Evolutionary conservation across 202 grass and related monocot species (phyloP).

Genomic region (Brachypodium distachyon): DNA sequence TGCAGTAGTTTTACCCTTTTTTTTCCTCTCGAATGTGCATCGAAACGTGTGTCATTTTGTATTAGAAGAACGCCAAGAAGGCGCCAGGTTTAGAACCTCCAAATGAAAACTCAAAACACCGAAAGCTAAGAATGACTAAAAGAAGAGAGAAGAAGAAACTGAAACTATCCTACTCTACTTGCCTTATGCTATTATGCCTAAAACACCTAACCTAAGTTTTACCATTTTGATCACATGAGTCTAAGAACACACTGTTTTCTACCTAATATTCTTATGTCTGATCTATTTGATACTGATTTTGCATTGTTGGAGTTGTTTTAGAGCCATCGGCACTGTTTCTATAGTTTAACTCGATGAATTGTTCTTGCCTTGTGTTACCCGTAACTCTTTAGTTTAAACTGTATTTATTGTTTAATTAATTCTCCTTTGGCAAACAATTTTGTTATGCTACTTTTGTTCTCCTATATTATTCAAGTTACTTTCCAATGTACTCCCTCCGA

Average conservation of each 20-base stretch:
- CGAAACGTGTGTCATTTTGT: no score
- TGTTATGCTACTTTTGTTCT: not conserved
- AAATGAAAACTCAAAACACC: no score
- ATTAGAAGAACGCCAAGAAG: no score
- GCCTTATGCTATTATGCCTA: no score
- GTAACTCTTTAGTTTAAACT: not conserved
- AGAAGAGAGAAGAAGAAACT: no score
- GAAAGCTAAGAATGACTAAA: no score
- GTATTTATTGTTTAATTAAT: not conserved
- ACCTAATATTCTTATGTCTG: not conserved
- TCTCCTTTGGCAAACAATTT: not conserved
- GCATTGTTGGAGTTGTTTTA: not conserved
- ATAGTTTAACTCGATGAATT: not conserved
- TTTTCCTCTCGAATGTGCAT: no score
- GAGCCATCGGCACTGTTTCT: not conserved
- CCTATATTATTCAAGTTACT: not conserved
- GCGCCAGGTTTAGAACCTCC: no score
- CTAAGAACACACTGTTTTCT: not conserved
- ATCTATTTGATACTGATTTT: conserved; percentile 15
- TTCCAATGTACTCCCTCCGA: no score
- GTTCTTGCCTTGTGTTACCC: not conserved
- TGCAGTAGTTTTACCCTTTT: conserved; percentile 7
- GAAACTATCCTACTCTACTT: no score
- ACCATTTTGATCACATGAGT: not conserved
- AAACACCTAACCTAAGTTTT: no score